phyloP scores from a whole-genome alignment of 2,329 filamentous ascomycete species.

The Metarhizium sp. region DNA sequence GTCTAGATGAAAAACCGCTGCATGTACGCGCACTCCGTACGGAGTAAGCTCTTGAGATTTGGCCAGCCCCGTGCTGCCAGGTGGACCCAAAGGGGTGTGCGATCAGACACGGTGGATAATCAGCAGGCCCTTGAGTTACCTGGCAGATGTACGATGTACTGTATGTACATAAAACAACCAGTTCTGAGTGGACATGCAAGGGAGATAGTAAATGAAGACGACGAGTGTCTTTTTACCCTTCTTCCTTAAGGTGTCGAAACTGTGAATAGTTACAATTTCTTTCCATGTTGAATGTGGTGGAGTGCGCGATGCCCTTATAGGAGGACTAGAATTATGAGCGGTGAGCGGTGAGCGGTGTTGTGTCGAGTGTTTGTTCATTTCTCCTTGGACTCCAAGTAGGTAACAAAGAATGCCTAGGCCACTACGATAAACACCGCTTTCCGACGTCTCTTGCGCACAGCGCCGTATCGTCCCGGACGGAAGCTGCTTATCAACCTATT shows the following conservation, averaged over 20 bases:
- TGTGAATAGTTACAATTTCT: background rate
- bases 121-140: background rate
- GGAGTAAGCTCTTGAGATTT: constrained; percentile 1
- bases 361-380: background rate
- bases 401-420: background rate
- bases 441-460: too few relatives aligned
- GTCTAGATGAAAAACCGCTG: background rate
- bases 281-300: background rate
- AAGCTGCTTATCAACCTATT: too few relatives aligned
- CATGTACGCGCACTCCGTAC: background rate
- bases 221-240: background rate
- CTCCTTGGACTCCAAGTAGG: background rate
- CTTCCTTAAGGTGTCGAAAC: background rate
- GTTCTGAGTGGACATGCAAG: constrained; percentile 11
- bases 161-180: background rate
- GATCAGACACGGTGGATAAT: background rate
- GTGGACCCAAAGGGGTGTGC: background rate
- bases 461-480: too few relatives aligned
- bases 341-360: background rate
- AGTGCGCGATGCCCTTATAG: background rate
- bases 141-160: too few relatives aligned
- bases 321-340: background rate
- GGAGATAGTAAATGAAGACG: constrained; percentile 1
- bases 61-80: constrained; percentile 4
- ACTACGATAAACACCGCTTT: background rate